A percentile compares a stretch with the other conserved stretches of the same genome.
phyloP scores from a whole-genome alignment of 2,329 filamentous ascomycete genomes.

The Fusarium sp. region DNA sequence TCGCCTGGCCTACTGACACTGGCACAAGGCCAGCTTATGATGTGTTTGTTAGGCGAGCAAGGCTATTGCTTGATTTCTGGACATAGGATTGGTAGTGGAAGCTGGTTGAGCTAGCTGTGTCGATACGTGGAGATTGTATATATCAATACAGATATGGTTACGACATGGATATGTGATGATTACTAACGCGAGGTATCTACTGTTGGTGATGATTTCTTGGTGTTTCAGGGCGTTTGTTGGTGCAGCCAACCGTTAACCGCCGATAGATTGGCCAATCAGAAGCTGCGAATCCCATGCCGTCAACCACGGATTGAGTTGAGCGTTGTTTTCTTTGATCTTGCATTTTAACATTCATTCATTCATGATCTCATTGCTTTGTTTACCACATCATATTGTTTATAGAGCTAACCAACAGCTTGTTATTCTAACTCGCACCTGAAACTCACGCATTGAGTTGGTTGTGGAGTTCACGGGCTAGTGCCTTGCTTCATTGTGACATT shows the following conservation, averaged over 20 bases:
- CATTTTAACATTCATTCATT: not conserved
- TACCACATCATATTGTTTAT: not conserved
- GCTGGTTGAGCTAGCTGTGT: slow-evolving; percentile 2
- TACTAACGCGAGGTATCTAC: not conserved
- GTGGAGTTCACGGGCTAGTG: not conserved
- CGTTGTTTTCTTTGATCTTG: not conserved
- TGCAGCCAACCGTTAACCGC: slow-evolving; percentile 9
- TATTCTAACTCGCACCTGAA: not conserved
- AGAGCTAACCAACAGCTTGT: not conserved
- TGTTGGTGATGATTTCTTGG: not conserved
- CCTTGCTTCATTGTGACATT: not conserved
- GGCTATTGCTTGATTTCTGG: slow-evolving; percentile 33
- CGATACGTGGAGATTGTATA: slow-evolving; percentile 30
- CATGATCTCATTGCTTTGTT: not conserved
- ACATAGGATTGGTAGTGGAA: slow-evolving; percentile 18
- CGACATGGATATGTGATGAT: slow-evolving; percentile 3
- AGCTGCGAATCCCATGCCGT: not conserved
- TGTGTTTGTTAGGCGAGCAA: slow-evolving; percentile 30
- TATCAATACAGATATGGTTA: slow-evolving; percentile 35
- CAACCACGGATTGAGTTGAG: not conserved
- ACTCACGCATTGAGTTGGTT: not conserved
- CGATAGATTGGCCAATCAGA: slow-evolving; percentile 7
- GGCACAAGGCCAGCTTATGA: slow-evolving; percentile 24
- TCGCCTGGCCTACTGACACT: not conserved
- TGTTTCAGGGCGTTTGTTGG: not conserved